Conservation (phyloP, 2,329 filamentous ascomycete species). For the Cladosporium sp. region DNA sequence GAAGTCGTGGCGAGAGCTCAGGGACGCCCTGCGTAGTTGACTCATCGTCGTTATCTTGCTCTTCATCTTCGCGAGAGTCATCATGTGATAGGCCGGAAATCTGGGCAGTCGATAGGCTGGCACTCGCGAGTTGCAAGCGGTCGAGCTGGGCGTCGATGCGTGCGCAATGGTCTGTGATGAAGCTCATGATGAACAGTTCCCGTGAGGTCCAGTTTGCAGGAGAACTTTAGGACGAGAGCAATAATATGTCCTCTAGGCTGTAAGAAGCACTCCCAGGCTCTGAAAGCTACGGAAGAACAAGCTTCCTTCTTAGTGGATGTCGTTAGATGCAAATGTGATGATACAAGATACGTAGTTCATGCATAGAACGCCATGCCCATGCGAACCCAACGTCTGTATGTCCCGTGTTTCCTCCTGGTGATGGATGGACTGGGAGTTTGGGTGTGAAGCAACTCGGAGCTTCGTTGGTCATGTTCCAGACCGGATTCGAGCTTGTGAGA, state of each 20-base stretch:
- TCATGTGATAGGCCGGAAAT: background rate
- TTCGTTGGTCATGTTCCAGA: background rate
- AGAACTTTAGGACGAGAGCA: too few species aligned
- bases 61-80: background rate
- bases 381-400: too few species aligned
- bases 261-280: too few species aligned
- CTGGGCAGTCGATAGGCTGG: background rate
- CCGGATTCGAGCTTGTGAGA: too few species aligned
- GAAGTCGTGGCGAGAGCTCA: conserved; percentile 23
- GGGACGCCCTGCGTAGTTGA: background rate
- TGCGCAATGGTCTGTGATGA: conserved; percentile 46
- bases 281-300: too few species aligned
- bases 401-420: background rate
- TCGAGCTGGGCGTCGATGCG: conserved; percentile 57
- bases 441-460: background rate
- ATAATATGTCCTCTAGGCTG: too few species aligned
- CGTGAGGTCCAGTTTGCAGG: too few species aligned
- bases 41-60: background rate
- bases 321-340: too few species aligned
- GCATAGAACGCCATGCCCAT: too few species aligned
- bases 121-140: conserved; percentile 47
- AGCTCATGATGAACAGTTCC: conserved; percentile 26
- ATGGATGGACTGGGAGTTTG: background rate
- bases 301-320: too few species aligned
- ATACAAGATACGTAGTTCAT: too few species aligned